phyloP scores from a whole-genome alignment of 805 yeast species.

The Priceomyces carsonii region DNA sequence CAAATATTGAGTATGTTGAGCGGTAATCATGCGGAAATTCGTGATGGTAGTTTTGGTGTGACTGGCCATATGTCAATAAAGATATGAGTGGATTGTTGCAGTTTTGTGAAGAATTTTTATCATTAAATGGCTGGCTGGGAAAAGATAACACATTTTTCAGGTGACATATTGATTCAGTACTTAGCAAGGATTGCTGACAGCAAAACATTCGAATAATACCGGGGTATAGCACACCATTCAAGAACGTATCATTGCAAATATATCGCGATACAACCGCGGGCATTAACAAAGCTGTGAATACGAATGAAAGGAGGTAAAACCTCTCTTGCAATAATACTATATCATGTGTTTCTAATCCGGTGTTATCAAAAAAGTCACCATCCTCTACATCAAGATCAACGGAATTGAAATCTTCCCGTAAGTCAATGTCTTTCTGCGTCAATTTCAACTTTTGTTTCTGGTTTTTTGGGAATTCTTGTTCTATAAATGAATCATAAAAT shows the following conservation, averaged over 20 bases:
- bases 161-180: constrained; percentile 84
- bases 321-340: constrained; percentile 39
- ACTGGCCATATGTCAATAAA: constrained; percentile 82
- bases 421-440: constrained; percentile 8
- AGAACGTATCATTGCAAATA: constrained; percentile 29
- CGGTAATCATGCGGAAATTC: constrained; percentile 92
- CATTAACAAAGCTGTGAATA: constrained; percentile 28
- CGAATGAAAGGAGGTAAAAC: constrained; percentile 25
- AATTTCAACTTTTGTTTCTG: constrained; percentile 29
- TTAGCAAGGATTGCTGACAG: constrained; percentile 78
- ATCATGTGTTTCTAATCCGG: constrained; percentile 16
- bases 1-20: constrained; percentile 67
- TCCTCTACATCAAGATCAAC: constrained; percentile 4
- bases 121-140: constrained; percentile 47
- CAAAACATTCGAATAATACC: constrained; percentile 71
- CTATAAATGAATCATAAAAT: constrained; percentile 35
- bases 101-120: constrained; percentile 70
- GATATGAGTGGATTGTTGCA: constrained; percentile 58
- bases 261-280: constrained; percentile 28
- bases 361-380: constrained; percentile 14
- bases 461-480: constrained; percentile 33
- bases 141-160: constrained; percentile 54
- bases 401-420: background rate
- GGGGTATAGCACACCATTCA: constrained; percentile 55
- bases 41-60: constrained; percentile 91